Percentiles rank a stretch among this genome's conserved stretches.
Evolutionary conservation across 2,329 filamentous ascomycete genomes (phyloP).

Genomic region (Penicillium sp.): DNA sequence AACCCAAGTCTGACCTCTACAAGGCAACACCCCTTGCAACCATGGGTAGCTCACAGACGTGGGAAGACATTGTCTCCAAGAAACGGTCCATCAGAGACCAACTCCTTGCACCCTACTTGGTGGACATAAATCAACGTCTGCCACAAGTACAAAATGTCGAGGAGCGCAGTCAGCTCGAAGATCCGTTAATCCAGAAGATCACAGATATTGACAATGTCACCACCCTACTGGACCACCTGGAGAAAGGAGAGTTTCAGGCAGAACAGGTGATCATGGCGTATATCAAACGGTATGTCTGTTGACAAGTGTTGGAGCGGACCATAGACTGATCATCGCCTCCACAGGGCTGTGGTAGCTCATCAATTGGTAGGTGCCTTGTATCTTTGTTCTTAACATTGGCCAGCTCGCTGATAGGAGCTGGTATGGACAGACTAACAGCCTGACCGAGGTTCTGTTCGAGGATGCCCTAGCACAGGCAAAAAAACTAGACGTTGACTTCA

Average conservation of each 20-base stretch:
- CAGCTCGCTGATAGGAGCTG: neutral
- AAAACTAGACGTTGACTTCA: slow-evolving; percentile 29
- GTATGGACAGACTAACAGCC: slow-evolving; percentile 34
- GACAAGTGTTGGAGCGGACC: neutral
- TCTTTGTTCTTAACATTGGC: neutral
- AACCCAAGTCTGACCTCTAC: too few species aligned
- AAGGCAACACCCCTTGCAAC: too few species aligned
- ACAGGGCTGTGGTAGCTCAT: slow-evolving; percentile 32
- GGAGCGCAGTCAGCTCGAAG: slow-evolving; percentile 25
- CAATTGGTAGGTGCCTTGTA: slow-evolving; percentile 21
- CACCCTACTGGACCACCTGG: slow-evolving; percentile 20
- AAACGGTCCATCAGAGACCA: slow-evolving; percentile 31
- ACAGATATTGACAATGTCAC: slow-evolving; percentile 34
- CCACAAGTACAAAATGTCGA: slow-evolving; percentile 26
- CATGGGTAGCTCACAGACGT: slow-evolving; percentile 26
- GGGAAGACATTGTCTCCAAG: slow-evolving; percentile 31
- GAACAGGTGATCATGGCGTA: slow-evolving; percentile 33
- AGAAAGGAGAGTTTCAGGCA: slow-evolving; percentile 27
- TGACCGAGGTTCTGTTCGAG: slow-evolving; percentile 40
- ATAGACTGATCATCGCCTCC: neutral
- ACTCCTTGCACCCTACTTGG: slow-evolving; percentile 30
- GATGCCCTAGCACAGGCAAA: slow-evolving; percentile 35
- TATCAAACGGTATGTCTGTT: slow-evolving; percentile 32
- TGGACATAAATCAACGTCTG: slow-evolving; percentile 26
- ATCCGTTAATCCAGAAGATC: slow-evolving; percentile 27